Percentiles rank a stretch among this genome's conserved stretches.
Evolutionary conservation across 805 yeast species (phyloP).

Genomic region (Debaryomyces tyrocola): DNA sequence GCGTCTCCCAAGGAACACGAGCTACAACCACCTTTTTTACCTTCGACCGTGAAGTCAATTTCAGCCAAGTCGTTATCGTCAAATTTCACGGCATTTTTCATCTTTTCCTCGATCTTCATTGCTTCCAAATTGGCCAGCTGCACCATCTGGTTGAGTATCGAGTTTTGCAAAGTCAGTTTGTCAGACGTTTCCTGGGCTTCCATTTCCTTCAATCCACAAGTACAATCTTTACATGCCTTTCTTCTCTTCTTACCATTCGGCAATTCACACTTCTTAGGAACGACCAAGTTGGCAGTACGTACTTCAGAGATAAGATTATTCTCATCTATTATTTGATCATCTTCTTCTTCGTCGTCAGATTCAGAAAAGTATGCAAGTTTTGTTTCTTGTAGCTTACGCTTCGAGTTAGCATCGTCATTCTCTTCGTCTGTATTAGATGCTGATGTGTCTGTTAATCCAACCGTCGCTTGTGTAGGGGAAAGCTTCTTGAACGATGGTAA

Average conservation of each 20-base stretch:
- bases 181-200: constrained; percentile 64
- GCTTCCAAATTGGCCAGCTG: constrained; percentile 55
- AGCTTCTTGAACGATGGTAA: constrained; percentile 15
- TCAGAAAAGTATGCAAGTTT: constrained; percentile 59
- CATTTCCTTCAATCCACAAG: constrained; percentile 91
- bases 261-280: constrained; percentile 60
- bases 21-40: constrained; percentile 97
- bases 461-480: constrained; percentile 6
- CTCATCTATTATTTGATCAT: constrained; percentile 31
- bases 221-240: constrained; percentile 97
- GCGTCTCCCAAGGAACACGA: constrained; percentile 98
- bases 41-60: constrained; percentile 93
- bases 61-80: constrained; percentile 75
- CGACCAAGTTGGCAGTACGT: constrained; percentile 38
- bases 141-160: constrained; percentile 48
- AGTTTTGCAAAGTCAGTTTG: constrained; percentile 44
- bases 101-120: constrained; percentile 50
- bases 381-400: constrained; percentile 43
- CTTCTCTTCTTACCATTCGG: constrained; percentile 62
- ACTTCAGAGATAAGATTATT: constrained; percentile 37
- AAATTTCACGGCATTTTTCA: constrained; percentile 52
- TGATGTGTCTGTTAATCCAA: constrained; percentile 46
- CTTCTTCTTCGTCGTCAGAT: constrained; percentile 45
- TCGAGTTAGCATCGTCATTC: constrained; percentile 42
- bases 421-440: constrained; percentile 39